Percentiles rank a stretch among this genome's conserved stretches.
These are phyloP conservation scores for Rostrohypoxylon terebratum DNA, from an alignment of 495 filamentous ascomycete species.

Conservation along the genomic window DNA sequence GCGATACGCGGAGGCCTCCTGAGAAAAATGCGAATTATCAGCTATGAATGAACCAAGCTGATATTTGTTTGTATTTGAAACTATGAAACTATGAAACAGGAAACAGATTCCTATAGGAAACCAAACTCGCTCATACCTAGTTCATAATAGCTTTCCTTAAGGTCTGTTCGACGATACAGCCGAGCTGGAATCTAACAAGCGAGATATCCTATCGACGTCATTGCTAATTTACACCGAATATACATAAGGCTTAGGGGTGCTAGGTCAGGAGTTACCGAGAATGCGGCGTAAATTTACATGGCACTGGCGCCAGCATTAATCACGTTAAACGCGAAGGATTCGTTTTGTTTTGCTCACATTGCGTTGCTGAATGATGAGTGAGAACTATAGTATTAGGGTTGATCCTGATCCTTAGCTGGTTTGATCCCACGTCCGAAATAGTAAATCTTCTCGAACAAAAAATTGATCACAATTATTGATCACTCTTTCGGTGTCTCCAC, in stretches of 20 bases:
- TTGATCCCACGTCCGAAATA: slow-evolving; percentile 4
- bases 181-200: background rate
- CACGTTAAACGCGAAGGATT: slow-evolving; percentile 12
- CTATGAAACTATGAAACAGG: background rate
- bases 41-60: background rate
- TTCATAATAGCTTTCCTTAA: background rate
- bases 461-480: slow-evolving; percentile 21
- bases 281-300: background rate
- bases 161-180: background rate
- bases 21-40: background rate
- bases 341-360: slow-evolving; percentile 8
- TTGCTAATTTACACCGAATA: background rate
- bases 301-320: slow-evolving; percentile 3
- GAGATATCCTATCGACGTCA: slow-evolving; percentile 4
- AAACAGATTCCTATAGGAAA: background rate
- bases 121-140: background rate
- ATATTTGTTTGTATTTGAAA: background rate
- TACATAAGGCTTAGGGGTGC: background rate
- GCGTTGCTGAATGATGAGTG: slow-evolving; percentile 3
- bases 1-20: slow-evolving; percentile 2
- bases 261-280: background rate
- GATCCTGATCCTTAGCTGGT: slow-evolving; percentile 2
- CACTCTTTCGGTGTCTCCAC: slow-evolving; percentile 20
- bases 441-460: slow-evolving; percentile 18
- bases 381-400: slow-evolving; percentile 10